Evolutionary conservation across 176 grass and related monocot genomes (phyloP), one percentile per base, ranked within the genome.

Genomic region (Avena eriantha): DNA sequence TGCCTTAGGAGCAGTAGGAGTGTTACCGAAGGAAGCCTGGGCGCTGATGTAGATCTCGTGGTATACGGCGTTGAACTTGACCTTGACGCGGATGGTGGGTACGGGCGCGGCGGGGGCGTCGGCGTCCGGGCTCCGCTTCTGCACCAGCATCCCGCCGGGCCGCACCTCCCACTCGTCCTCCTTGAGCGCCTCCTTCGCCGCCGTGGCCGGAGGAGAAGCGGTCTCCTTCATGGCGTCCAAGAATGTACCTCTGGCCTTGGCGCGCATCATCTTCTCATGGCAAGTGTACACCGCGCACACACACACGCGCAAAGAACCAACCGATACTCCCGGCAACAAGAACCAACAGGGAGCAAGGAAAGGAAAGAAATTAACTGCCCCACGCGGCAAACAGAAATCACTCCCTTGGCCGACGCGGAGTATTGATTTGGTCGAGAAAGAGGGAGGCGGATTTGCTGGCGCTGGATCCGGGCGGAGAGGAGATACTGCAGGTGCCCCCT

Each of bases 1-100:
- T 48, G n/a, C n/a, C 35, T 85, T 88, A 98, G 5, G 5, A 41
- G 36, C 7, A 41, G 35, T 36, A 36, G 36, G 4, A 41, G 36
- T 41, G 85, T 86, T 88, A 98, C 97, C 97, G 86, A 99, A 99
- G 45, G 97, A 91, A 0, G 94, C 94, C 85, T 97, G 92, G 14
- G 94, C 88, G 83, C 79, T 93, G 90, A 99, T 93, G 89, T 94
- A 94, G 90, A 99, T 94, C 92, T 99, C 97, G 88, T 94, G 97
- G 90, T 76, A 85, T 34, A 87, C 83, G 64, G 80, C 92, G 85
- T 86, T 88, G 82, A 92, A 89, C 90, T 97, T 99, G 68, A 99
- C 97, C 92, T 94, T 96, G 77, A 99, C 90, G 69, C 97, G 88
- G 76, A 99, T 82, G 79, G 87, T 91, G 64, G 90, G 94, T 10